Base-by-base conservation (phyloP, 2,329 filamentous ascomycete genomes). In the Neonectria ditissima region DNA sequence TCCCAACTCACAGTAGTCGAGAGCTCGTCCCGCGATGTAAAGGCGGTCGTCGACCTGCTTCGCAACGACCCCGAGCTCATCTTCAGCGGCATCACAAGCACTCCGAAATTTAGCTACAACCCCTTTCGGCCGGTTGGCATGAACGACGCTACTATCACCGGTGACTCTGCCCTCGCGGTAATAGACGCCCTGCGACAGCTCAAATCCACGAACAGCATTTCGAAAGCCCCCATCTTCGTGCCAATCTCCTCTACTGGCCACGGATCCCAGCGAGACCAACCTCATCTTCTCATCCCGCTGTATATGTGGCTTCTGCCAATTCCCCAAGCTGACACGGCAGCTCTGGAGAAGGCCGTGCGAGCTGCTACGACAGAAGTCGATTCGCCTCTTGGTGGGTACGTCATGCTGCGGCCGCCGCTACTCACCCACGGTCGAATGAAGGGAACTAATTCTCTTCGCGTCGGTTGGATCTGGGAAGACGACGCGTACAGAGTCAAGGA, bases 401-500 rank as follows among this genome's bases (percentile, higher is more conserved):
- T 59, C 4, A 59, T 59, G 41, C 30, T 59, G 10, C 50, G 50
- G n/a, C 57, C 50, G 8, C 57, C 50, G 5, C 18, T 59, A 14
- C 30, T 54, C 22, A 59, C 50, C 1, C 57, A 54, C n/a, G 57
- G 57, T n/a, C 16, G 5, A 28, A 22, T 47, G 32, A 48, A 59
- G 16, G 57, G 57, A 16, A 47, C 22, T 1, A 10, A 16, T 6
- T 47, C 57, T 14, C 16, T 59, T 5, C 50, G 57, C 8, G 50
- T 54, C 4, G 57, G 57, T 5, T 59, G 57, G 57, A 47, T 48
- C 13, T 59, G 41, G 50, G 57, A 59, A 41, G 57, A 59, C 7
- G 22, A 45, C 10, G 10, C 14, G 5, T 48, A 32, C 13, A 47
- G 18, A 14, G 32, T 7, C 5, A 14, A 6, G 4, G 41, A 32